Base-by-base conservation (phyloP, 2,329 filamentous ascomycete species). In the Neonectria magnoliae region DNA sequence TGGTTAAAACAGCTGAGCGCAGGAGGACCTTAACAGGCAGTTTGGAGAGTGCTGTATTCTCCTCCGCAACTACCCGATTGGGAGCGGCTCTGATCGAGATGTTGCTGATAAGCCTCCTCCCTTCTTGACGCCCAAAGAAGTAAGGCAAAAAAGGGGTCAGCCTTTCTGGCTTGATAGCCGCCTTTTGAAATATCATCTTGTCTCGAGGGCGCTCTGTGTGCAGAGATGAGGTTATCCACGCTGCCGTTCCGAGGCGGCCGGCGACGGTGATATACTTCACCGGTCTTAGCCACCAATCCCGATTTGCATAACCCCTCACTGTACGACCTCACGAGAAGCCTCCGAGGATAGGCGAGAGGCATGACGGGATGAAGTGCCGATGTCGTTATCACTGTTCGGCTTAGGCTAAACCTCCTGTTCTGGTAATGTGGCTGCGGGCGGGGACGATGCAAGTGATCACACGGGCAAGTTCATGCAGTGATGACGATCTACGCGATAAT, bases 1-100 rank as follows among this genome's bases (percentile, higher is more conserved):
- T 74, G 2, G 75, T 76, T 31, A 76, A 56, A 2, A 65, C 51
- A 1, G 70, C 69, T 2, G 75, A 76, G 0, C 74, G 73, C 2
- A 76, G 18, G 6, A 76, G 64, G 0, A 68, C 67, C 1, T 65
- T 68, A 5, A 62, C 67, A 0, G 73, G 71, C 1, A 76, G 68
- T 11, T 72, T 73, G 13, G 68, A 67, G 1, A 73, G 61, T 0
- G 67, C 58, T 4, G 68, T 60, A 2, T 5, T 1, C 41, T 65
- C 51, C 2, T 67, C 56, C 7, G 6, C 2, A 9, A 2, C 0
- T 1, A 25, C 22, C 11, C 50, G 25, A 10, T 9, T 4, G 4
- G n/a, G 38, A 42, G 8, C n/a, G 38, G 38, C 16, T 14, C 63
- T 70, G 27, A 60, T 13, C 0, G 64, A 44, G 1, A 5, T 64